phyloP scores from a whole-genome alignment of 1,139 yeast species.

The Blastobotrys arbuscula region DNA sequence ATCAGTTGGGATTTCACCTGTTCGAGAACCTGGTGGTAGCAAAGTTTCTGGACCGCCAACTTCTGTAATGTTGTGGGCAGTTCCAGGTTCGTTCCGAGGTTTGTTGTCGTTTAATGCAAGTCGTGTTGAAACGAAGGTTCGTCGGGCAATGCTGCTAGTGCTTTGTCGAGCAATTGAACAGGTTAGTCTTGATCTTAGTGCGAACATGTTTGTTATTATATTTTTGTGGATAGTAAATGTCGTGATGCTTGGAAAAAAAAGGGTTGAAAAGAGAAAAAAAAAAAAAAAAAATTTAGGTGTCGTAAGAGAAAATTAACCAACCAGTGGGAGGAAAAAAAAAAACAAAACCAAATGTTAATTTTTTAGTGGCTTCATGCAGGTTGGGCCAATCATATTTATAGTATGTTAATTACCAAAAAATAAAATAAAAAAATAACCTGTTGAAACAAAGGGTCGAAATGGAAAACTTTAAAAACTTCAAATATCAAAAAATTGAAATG shows the following conservation, averaged over 20 bases:
- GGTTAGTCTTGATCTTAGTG: slow-evolving; percentile 11
- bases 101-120: slow-evolving; percentile 5
- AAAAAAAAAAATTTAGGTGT: not conserved
- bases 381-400: not conserved
- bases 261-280: not conserved
- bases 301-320: not conserved
- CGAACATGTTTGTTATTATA: not conserved
- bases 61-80: slow-evolving; percentile 67
- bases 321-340: slow-evolving; percentile 1
- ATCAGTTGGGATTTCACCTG: slow-evolving; percentile 85
- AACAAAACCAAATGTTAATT: not conserved
- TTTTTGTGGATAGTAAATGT: slow-evolving; percentile 6
- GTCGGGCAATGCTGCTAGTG: slow-evolving; percentile 8
- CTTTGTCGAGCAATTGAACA: slow-evolving; percentile 6
- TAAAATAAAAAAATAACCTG: not conserved
- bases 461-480: not conserved
- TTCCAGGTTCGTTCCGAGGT: slow-evolving; percentile 21
- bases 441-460: not conserved
- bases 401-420: too few relatives aligned
- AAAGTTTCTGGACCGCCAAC: slow-evolving; percentile 76
- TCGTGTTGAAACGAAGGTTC: slow-evolving; percentile 12
- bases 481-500: too few relatives aligned
- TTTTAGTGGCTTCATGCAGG: too few relatives aligned
- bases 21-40: slow-evolving; percentile 84
- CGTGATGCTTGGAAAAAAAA: not conserved